Base-by-base conservation (phyloP, 2,329 filamentous ascomycete species). In the Paecilomyces sp. region DNA sequence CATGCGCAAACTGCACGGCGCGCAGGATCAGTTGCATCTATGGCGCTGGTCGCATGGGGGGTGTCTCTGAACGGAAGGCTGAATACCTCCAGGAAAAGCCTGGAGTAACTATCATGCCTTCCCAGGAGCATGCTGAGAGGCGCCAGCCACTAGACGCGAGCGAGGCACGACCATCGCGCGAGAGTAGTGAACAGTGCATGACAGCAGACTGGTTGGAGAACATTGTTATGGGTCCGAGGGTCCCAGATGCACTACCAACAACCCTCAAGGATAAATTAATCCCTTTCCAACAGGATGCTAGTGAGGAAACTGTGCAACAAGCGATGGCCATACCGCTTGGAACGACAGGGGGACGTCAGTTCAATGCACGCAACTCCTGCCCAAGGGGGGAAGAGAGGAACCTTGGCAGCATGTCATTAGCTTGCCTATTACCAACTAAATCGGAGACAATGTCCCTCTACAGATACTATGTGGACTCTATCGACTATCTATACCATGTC, bases 1-100 rank as follows among this genome's bases (percentile, higher is more conserved):
- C 82, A 12, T 84, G 82, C 64, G 77, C 76, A 33, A 79, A 78
- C 61, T 84, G 82, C 63, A 66, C 60, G 0, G 57, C 68, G 3
- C 70, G 74, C 13, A 63, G 62, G 2, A 51, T 75, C 12, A 6
- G 54, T 1, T 77, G 75, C 58, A 62, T 18, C 13, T 72, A 70
- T 56, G 65, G 58, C 3, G 11, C 41, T 33, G 53, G 58, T 52
- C 34, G n/a, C 6, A 2, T 28, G 3, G 22, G 15, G 33, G 6
- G 8, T 12, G 12, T 34, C 54, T 24, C 56, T 25, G 2, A 56
- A 47, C 30, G 34, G 28, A n/a, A 57, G 25, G 22, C 58, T 31
- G 18, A 28, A 51, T n/a, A 28, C 24, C 13, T 6, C 18, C 33
- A 8, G 2, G 52, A 25, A 9, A 55, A 41, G 11, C 3, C 28